phyloP scores from a whole-genome alignment of 345 rosid species.

The Eucalyptus regnans region DNA sequence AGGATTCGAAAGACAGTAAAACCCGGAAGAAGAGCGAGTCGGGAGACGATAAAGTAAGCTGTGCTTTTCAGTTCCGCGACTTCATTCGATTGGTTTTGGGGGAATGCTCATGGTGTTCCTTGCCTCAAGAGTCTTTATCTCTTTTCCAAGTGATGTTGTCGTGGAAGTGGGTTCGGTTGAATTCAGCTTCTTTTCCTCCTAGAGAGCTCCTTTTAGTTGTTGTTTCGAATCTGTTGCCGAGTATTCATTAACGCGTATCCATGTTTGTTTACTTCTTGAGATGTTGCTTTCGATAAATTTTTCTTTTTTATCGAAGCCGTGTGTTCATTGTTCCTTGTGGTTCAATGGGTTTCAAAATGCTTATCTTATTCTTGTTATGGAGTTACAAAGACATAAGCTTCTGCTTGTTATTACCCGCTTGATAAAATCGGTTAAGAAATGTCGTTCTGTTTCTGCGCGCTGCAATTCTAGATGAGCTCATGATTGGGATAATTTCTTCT shows the following conservation, averaged over 20 bases:
- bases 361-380: neutral
- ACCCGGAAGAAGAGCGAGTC: neutral
- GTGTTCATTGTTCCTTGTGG: neutral
- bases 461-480: neutral
- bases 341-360: neutral
- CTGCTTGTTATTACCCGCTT: neutral
- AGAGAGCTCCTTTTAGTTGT: neutral
- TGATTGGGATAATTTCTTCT: neutral
- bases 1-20: neutral
- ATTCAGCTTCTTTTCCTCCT: neutral
- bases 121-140: neutral
- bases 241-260: neutral
- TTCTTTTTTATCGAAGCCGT: neutral
- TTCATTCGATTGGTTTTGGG: neutral
- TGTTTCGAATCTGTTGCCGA: neutral
- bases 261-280: neutral
- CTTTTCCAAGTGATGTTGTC: neutral
- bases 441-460: neutral
- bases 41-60: neutral
- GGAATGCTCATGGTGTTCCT: neutral
- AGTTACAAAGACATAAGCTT: neutral
- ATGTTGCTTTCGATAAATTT: neutral
- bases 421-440: neutral
- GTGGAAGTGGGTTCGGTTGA: neutral
- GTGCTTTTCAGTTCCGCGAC: neutral